These are phyloP conservation scores for Lasiosphaeria hispida DNA, from an alignment of 495 filamentous ascomycete genomes.

Conservation along the genomic window DNA sequence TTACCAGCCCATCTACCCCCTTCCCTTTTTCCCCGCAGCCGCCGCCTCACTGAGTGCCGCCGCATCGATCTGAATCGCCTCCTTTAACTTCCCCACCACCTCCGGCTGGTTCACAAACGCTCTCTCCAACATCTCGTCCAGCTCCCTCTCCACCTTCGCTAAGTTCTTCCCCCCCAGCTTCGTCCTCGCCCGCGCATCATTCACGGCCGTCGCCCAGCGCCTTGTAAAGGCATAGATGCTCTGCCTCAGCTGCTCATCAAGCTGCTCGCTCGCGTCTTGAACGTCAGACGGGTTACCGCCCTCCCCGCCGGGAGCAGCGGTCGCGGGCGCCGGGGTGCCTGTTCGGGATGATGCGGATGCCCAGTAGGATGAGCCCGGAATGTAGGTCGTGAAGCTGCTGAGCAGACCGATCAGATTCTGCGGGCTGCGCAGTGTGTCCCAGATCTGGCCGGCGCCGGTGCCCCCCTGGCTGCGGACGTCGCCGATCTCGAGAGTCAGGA, in stretches of 20 bases:
- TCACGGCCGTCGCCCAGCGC: slow-evolving; percentile 49
- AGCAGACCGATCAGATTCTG: slow-evolving; percentile 43
- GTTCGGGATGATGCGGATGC: slow-evolving; percentile 18
- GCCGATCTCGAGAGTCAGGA: slow-evolving; percentile 90
- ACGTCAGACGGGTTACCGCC: slow-evolving; percentile 13
- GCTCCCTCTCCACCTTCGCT: slow-evolving; percentile 43
- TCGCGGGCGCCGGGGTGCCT: slow-evolving; percentile 12
- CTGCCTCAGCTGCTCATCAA: slow-evolving; percentile 73
- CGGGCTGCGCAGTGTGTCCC: slow-evolving; percentile 61
- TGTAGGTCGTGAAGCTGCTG: slow-evolving; percentile 37
- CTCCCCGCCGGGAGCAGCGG: slow-evolving; percentile 13
- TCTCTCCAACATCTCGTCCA: slow-evolving; percentile 43
- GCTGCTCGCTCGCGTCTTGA: slow-evolving; percentile 72
- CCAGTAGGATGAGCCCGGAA: slow-evolving; percentile 39
- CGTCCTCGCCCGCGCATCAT: slow-evolving; percentile 31
- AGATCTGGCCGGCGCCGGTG: slow-evolving; percentile 53
- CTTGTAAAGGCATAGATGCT: slow-evolving; percentile 79
- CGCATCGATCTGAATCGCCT: slow-evolving; percentile 47
- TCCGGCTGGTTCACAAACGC: slow-evolving; percentile 49
- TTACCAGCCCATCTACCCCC: slow-evolving; percentile 3
- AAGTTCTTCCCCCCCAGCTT: slow-evolving; percentile 38
- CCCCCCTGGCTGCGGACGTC: slow-evolving; percentile 69
- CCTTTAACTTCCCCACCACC: slow-evolving; percentile 48
- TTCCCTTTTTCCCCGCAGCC: slow-evolving; percentile 14
- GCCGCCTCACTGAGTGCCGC: slow-evolving; percentile 33